Evolutionary conservation across 352 stramenopile species (phyloP), one percentile per base, ranked within the genome.

Genomic region (Blastocystis sp.): DNA sequence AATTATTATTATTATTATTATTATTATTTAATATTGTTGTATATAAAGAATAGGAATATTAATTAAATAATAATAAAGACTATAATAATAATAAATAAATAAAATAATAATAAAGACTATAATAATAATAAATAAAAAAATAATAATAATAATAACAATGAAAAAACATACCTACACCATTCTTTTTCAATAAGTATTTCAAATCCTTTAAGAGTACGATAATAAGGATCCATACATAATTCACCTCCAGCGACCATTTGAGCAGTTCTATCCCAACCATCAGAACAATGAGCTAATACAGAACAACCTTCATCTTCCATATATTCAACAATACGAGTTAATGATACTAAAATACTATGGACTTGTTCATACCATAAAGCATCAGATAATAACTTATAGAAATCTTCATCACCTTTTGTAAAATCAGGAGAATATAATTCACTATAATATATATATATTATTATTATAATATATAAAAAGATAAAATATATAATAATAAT

Each of bases 241-340:
- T 97, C 81, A 0, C 88, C 82, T 7, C 96, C 70, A 18, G 79
- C 77, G 0, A 82, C 77, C 57, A 97, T 90, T 76, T 98, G 88
- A 5, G 85, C 78, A 1, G 91, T 98, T n/a, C 91, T 79, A 73
- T 99, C 91, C 91, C 91, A 99, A 10, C 91, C 90, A 67, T 99
- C 88, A 54, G 81, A 44, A 69, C 92, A 99, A 68, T 98, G 91
- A 33, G 93, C 81, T 36, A 99, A 71, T 19, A 96, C 84, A 0
- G 89, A 91, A 2, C 83, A 76, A 30, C 82, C 79, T 65, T 88
- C 81, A 3, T 83, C 82, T 70, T 94, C 77, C 3, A 95, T 76
- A 31, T 84, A 82, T 36, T 86, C 82, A 1, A 89, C 88, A 13
- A 94, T 75, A 49, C 89, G 80, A 43, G 79, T 82, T 0, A 86